Percentiles rank a stretch among this genome's conserved stretches.
Conservation (phyloP, 768 basidiomycete species). For the Amanita exitialis region DNA sequence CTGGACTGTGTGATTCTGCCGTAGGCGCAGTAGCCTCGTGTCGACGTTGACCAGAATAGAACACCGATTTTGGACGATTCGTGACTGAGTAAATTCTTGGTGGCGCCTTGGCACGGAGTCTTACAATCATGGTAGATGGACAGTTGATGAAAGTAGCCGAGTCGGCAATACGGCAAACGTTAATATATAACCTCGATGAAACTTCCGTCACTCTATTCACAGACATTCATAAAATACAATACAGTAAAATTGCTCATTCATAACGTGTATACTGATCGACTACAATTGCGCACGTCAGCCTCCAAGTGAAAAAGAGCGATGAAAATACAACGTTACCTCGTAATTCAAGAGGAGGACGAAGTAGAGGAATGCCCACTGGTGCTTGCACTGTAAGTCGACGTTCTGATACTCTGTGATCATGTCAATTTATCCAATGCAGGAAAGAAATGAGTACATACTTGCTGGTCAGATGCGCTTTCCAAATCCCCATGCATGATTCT, state of each 20-base stretch:
- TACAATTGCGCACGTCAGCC: not conserved
- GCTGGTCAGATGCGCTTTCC: conserved; percentile 3
- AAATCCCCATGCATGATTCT: not conserved
- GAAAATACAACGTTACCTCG: not conserved
- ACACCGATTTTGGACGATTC: not conserved
- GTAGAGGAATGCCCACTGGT: not conserved
- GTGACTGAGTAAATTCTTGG: too few species aligned
- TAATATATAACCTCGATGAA: too few species aligned
- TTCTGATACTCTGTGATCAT: conserved; percentile 3
- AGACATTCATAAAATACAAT: not conserved
- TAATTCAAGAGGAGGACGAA: not conserved
- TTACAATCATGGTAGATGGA: not conserved
- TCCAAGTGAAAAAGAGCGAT: not conserved
- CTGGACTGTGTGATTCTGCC: conserved; percentile 14
- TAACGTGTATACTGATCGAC: too few species aligned
- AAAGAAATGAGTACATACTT: not conserved
- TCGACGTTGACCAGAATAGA: not conserved
- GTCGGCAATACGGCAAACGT: too few species aligned
- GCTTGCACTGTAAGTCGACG: not conserved
- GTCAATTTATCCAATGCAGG: not conserved
- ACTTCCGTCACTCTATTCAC: not conserved
- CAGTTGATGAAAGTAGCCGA: not conserved
- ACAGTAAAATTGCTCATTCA: too few species aligned
- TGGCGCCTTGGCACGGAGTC: not conserved
- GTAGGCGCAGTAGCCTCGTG: not conserved